Evolutionary conservation across 495 filamentous ascomycete genomes (phyloP).

Genomic region (Neurospora sp.): DNA sequence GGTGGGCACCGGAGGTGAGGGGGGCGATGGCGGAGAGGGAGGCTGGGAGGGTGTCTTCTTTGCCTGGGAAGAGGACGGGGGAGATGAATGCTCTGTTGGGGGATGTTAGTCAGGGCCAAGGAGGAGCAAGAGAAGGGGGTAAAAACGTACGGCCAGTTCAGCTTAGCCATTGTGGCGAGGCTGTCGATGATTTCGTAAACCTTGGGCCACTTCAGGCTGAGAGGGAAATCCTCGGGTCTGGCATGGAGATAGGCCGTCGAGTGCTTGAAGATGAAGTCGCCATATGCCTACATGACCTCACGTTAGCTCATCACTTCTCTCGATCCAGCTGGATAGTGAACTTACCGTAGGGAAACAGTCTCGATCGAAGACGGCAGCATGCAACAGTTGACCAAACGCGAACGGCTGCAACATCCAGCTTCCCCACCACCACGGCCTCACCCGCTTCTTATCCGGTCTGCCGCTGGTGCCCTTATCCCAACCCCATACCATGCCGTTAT

Average conservation of each 20-base stretch:
- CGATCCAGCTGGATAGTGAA: background rate
- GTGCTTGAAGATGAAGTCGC: conserved; percentile 61
- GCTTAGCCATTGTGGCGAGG: conserved; percentile 64
- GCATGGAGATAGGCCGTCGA: conserved; percentile 69
- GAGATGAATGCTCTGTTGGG: conserved; percentile 53
- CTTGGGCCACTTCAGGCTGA: conserved; percentile 59
- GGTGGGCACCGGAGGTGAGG: conserved; percentile 74
- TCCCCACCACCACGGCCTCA: conserved; percentile 79
- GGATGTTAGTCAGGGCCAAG: conserved; percentile 26
- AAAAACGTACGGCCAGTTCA: conserved; percentile 70
- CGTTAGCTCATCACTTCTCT: conserved; percentile 1
- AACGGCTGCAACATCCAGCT: conserved; percentile 93
- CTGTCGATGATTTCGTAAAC: conserved; percentile 70
- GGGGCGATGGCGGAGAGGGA: conserved; percentile 60
- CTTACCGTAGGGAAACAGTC: conserved; percentile 62
- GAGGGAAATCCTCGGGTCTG: conserved; percentile 59
- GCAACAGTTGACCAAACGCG: conserved; percentile 82
- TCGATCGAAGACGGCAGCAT: conserved; percentile 86
- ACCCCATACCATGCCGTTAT: conserved; percentile 67
- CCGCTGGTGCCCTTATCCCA: conserved; percentile 26
- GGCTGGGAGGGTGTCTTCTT: conserved; percentile 51
- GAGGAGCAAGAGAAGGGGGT: background rate
- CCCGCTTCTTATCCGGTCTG: conserved; percentile 26
- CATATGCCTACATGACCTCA: conserved; percentile 39
- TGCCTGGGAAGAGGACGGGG: conserved; percentile 73